Conservation (phyloP, 352 stramenopile species). For the Phytophthora cactorum region DNA sequence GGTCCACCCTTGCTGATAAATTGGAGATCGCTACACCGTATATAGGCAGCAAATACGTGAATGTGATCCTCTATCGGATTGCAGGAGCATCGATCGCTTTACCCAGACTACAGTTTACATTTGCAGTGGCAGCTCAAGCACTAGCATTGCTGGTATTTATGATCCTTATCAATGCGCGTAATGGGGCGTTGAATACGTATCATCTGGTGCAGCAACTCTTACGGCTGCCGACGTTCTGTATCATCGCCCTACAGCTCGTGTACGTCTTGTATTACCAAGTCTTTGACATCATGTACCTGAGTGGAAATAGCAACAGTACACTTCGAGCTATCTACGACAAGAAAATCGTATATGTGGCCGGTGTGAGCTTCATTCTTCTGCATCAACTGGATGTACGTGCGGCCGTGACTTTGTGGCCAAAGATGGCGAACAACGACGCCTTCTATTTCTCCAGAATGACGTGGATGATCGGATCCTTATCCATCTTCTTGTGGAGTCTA, state of each 20-base stretch:
- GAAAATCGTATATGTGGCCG: conserved; percentile 45
- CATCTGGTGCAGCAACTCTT: conserved; percentile 44
- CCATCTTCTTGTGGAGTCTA: conserved; percentile 40
- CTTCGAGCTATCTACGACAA: conserved; percentile 31
- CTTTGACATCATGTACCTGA: conserved; percentile 41
- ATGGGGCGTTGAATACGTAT: conserved; percentile 34
- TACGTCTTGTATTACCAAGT: conserved; percentile 57
- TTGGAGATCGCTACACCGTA: conserved; percentile 36
- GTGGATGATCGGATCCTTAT: conserved; percentile 42
- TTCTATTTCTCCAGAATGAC: conserved; percentile 40
- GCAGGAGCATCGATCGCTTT: conserved; percentile 33
- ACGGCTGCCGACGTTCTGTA: conserved; percentile 41
- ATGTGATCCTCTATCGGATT: conserved; percentile 39
- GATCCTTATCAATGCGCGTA: conserved; percentile 31
- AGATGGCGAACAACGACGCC: conserved; percentile 53
- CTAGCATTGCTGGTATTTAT: conserved; percentile 40
- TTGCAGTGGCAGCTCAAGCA: conserved; percentile 43
- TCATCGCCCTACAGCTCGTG: conserved; percentile 44
- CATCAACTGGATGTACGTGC: conserved; percentile 47
- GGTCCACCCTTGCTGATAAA: conserved; percentile 38
- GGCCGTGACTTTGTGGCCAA: conserved; percentile 44
- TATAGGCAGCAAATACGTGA: conserved; percentile 28
- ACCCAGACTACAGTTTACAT: conserved; percentile 44
- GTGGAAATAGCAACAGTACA: conserved; percentile 22
- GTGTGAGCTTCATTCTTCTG: conserved; percentile 42